These are phyloP conservation scores for Discostella stelligeroides DNA, from an alignment of 108 stramenopile species.

Conservation along the genomic window DNA sequence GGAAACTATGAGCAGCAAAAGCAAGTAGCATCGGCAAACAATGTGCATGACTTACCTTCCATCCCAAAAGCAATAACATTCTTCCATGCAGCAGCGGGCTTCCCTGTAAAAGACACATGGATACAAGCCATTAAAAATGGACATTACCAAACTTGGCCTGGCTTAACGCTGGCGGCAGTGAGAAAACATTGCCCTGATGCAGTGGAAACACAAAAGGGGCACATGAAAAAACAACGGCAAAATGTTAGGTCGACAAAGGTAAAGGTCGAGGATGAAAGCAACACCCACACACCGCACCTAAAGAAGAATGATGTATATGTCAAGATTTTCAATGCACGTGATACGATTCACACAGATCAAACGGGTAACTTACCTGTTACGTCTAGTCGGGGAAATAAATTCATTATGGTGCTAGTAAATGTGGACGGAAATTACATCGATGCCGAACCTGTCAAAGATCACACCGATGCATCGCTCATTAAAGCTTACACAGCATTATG, in stretches of 20 bases:
- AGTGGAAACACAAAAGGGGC: neutral
- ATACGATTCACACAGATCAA: constrained; percentile 20
- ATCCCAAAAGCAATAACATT: neutral
- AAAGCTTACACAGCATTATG: constrained; percentile 8
- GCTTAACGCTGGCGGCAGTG: neutral
- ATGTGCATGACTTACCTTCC: constrained; percentile 10
- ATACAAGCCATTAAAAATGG: neutral
- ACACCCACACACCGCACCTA: too few relatives aligned
- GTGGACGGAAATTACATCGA: neutral
- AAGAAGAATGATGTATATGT: too few relatives aligned
- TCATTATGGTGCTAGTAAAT: constrained; percentile 3
- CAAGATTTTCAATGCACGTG: neutral
- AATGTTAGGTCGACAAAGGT: neutral
- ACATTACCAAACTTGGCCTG: neutral
- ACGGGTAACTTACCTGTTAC: neutral
- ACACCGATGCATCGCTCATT: neutral
- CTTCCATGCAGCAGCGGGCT: constrained; percentile 6
- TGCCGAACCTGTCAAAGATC: constrained; percentile 15
- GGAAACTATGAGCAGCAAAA: neutral
- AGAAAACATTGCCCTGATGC: neutral
- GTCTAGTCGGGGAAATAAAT: constrained; percentile 11
- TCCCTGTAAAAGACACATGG: too few relatives aligned
- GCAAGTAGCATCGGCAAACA: constrained; percentile 2
- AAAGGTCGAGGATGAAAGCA: constrained; percentile 4
- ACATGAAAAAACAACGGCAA: constrained; percentile 1